A percentile compares a stretch with the other conserved stretches of the same genome.
Conservation (phyloP, 176 grass and related monocot genomes). For the Elymus sibiricus region DNA sequence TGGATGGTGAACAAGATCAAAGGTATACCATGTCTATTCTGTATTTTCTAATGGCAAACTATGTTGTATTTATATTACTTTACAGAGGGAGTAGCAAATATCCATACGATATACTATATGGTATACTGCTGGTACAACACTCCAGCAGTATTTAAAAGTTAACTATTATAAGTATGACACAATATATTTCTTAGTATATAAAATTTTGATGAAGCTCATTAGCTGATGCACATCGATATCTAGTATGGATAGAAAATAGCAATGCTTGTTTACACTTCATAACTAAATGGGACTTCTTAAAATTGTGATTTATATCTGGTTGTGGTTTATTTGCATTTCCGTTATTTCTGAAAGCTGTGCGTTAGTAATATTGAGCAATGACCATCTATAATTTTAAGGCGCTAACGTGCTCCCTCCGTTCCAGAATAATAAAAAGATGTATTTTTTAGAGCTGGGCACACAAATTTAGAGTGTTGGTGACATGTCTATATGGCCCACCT, state of each 20-base stretch:
- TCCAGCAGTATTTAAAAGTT: not conserved
- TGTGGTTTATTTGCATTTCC: not conserved
- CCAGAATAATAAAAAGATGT: too few relatives aligned
- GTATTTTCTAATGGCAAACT: slow-evolving; percentile 17
- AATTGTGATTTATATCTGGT: not conserved
- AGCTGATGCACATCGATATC: not conserved
- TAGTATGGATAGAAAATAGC: not conserved
- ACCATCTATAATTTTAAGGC: not conserved
- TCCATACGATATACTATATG: not conserved
- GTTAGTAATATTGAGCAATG: not conserved
- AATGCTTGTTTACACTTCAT: not conserved
- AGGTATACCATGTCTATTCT: slow-evolving; percentile 41
- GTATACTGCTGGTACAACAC: not conserved
- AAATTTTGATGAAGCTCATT: not conserved
- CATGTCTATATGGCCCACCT: too few relatives aligned
- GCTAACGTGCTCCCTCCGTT: not conserved
- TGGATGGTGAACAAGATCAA: slow-evolving; percentile 99
- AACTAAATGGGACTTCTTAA: not conserved
- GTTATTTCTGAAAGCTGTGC: not conserved
- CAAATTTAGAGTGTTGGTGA: too few relatives aligned
- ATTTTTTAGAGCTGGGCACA: too few relatives aligned
- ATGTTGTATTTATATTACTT: too few relatives aligned
- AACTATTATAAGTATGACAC: not conserved
- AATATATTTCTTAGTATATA: not conserved
- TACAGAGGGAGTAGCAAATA: too few relatives aligned